phyloP scores from a whole-genome alignment of 2,329 filamentous ascomycete species.

The Calonectria ilicicola region DNA sequence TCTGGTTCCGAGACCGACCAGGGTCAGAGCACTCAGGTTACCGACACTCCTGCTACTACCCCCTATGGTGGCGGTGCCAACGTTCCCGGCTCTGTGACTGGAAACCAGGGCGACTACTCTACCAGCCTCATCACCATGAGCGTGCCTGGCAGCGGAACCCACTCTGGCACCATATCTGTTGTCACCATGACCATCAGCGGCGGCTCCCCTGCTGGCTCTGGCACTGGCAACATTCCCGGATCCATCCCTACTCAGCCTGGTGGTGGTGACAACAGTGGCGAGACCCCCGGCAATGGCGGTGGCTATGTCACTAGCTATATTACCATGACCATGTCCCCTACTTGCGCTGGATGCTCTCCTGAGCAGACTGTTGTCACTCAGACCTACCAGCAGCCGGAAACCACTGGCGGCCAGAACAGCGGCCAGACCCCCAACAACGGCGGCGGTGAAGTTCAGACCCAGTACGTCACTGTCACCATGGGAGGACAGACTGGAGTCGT shows the following conservation, averaged over 20 bases:
- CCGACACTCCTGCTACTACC: not conserved
- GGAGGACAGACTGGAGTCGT: constrained; percentile 25
- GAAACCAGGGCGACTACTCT: not conserved
- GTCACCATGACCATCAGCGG: constrained; percentile 21
- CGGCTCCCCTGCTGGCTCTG: constrained; percentile 9
- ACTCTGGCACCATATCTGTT: constrained; percentile 11
- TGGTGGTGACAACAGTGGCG: not conserved
- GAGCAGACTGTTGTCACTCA: constrained; percentile 25
- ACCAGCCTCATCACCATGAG: constrained; percentile 26
- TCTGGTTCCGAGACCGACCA: too few relatives aligned
- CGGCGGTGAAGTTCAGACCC: constrained; percentile 17
- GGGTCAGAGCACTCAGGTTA: too few relatives aligned
- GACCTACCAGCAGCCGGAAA: constrained; percentile 20
- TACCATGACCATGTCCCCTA: constrained; percentile 21
- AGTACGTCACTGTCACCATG: constrained; percentile 30
- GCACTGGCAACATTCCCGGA: constrained; percentile 9
- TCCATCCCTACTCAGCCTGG: not conserved
- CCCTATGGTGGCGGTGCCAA: not conserved
- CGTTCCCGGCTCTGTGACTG: constrained; percentile 9
- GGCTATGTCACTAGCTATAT: constrained; percentile 24
- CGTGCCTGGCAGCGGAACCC: constrained; percentile 7
- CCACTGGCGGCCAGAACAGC: constrained; percentile 5
- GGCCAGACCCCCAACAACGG: not conserved
- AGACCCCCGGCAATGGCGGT: not conserved
- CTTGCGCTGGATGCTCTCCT: constrained; percentile 17